A percentile compares a stretch with the other conserved stretches of the same genome.
Conservation (phyloP, 345 rosid genomes). For the Pistacia vera region DNA sequence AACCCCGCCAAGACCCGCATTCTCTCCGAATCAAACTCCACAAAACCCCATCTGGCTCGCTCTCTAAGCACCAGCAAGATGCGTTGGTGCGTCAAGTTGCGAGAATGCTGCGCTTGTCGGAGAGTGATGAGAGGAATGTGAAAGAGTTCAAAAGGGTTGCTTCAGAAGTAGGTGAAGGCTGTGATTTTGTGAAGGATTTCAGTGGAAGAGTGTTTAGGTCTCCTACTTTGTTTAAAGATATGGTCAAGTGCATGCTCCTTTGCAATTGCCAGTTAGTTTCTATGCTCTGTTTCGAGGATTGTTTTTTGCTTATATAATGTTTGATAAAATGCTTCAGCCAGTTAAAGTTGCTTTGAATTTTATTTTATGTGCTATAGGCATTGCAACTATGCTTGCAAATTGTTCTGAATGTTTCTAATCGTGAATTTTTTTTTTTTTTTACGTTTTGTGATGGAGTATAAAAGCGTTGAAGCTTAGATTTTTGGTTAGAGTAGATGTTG, state of each 20-base stretch:
- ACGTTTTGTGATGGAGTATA: too few species aligned
- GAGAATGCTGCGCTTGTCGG: conserved; percentile 55
- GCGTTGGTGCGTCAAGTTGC: conserved; percentile 40
- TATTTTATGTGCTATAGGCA: too few species aligned
- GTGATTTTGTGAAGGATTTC: conserved; percentile 17
- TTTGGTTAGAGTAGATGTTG: too few species aligned
- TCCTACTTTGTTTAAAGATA: conserved; percentile 62
- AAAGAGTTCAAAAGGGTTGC: conserved; percentile 33
- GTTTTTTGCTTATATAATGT: conserved; percentile 2
- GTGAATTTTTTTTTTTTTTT: too few species aligned
- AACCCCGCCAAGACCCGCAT: conserved; percentile 15
- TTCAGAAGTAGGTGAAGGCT: not conserved
- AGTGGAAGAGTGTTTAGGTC: conserved; percentile 61
- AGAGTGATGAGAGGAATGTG: conserved; percentile 33
- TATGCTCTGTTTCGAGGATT: too few species aligned
- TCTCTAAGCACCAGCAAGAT: conserved; percentile 27
- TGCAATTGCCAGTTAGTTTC: conserved; percentile 52
- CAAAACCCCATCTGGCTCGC: conserved; percentile 3
- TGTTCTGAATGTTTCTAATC: too few species aligned
- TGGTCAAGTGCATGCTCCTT: conserved; percentile 61
- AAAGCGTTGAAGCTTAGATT: conserved; percentile 7
- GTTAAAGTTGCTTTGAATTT: too few species aligned
- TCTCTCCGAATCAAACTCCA: conserved; percentile 36
- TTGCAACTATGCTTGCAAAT: too few species aligned
- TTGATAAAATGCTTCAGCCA: not conserved